Evolutionary conservation across 352 stramenopile genomes (phyloP).

Genomic region (Globisporangium iwayamae): DNA sequence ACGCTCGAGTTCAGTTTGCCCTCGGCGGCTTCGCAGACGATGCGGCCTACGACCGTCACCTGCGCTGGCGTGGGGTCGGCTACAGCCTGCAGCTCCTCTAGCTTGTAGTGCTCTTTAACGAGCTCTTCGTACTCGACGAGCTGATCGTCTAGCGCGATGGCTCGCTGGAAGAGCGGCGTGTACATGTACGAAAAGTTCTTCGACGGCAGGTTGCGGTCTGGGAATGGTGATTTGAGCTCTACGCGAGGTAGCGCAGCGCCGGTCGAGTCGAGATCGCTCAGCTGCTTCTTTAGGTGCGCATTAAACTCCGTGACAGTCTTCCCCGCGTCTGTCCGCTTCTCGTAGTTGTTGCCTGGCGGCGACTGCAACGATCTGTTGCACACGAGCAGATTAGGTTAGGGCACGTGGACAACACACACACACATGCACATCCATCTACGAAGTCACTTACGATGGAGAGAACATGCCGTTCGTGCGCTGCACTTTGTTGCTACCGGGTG

Average conservation of each 20-base stretch:
- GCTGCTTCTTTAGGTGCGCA: conserved; percentile 54
- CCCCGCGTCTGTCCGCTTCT: conserved; percentile 71
- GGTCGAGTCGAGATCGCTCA: conserved; percentile 20
- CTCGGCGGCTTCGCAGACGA: conserved; percentile 80
- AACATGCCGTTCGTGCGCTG: conserved; percentile 69
- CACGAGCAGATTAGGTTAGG: not conserved
- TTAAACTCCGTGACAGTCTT: conserved; percentile 83
- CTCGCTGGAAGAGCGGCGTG: conserved; percentile 73
- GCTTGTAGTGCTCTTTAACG: conserved; percentile 55
- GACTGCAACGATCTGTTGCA: conserved; percentile 56
- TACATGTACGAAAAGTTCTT: conserved; percentile 81
- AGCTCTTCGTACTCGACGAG: conserved; percentile 75
- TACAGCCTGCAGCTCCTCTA: conserved; percentile 62
- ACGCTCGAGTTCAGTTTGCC: conserved; percentile 83
- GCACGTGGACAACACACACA: not conserved
- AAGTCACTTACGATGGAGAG: conserved; percentile 47
- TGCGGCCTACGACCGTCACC: conserved; percentile 76
- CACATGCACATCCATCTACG: not conserved
- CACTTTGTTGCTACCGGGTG: conserved; percentile 53
- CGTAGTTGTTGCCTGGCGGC: conserved; percentile 64
- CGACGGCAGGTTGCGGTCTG: conserved; percentile 54
- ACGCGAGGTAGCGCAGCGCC: conserved; percentile 6
- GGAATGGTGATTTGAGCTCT: conserved; percentile 38
- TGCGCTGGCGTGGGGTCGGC: conserved; percentile 70
- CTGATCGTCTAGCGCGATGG: conserved; percentile 73